Conservation (phyloP, 2,329 filamentous ascomycete species). For the Sporothrix globosa region DNA sequence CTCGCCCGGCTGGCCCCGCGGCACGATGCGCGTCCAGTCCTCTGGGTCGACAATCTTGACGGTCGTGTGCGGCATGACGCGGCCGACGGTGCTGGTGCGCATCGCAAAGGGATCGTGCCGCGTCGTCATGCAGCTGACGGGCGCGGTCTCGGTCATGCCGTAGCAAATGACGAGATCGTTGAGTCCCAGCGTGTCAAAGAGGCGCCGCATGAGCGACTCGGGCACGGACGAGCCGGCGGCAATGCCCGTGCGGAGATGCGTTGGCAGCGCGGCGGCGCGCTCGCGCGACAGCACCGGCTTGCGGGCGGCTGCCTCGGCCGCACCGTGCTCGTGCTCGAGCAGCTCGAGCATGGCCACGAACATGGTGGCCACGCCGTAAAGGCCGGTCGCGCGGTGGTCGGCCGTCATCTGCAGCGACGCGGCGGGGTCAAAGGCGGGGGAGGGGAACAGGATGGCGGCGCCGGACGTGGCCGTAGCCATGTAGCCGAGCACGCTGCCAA, state of each 20-base stretch:
- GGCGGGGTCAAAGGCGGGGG: constrained; percentile 80
- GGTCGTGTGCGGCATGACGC: constrained; percentile 78
- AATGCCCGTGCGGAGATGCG: constrained; percentile 78
- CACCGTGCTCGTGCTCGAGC: constrained; percentile 52
- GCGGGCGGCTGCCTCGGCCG: neutral
- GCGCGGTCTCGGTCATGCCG: constrained; percentile 90
- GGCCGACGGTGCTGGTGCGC: constrained; percentile 75
- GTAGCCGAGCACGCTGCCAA: constrained; percentile 89
- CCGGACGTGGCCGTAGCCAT: constrained; percentile 88
- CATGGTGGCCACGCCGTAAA: constrained; percentile 95
- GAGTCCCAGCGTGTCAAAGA: constrained; percentile 75
- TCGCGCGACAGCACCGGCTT: constrained; percentile 32
- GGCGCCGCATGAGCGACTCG: constrained; percentile 73
- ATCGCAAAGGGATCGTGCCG: constrained; percentile 74
- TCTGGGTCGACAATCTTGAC: constrained; percentile 73
- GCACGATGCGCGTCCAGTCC: constrained; percentile 63
- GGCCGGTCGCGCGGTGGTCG: constrained; percentile 60
- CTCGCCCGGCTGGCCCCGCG: constrained; percentile 72
- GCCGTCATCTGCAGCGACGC: constrained; percentile 65
- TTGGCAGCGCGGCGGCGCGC: constrained; percentile 37
- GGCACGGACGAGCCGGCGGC: constrained; percentile 87
- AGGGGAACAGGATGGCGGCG: constrained; percentile 79
- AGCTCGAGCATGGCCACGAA: constrained; percentile 84
- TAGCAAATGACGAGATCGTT: constrained; percentile 90
- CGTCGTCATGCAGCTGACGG: constrained; percentile 79